Percentiles rank a stretch among this genome's conserved stretches.
These are phyloP conservation scores for Calocybe indica DNA, from an alignment of 768 basidiomycete species.

Conservation along the genomic window DNA sequence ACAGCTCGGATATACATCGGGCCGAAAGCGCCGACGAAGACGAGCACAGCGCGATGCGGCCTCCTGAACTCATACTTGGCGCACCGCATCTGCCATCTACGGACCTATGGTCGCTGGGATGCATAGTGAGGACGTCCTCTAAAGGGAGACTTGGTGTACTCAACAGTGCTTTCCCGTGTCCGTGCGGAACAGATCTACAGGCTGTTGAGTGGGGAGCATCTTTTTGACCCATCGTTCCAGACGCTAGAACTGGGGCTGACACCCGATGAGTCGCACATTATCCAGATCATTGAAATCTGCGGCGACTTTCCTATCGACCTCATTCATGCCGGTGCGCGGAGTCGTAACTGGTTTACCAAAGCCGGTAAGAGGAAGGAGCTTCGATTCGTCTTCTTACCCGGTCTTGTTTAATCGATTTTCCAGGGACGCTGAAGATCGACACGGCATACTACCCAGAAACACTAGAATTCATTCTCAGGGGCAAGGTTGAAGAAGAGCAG, in stretches of 20 bases:
- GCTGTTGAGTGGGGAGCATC: constrained; percentile 15
- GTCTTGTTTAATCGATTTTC: background rate
- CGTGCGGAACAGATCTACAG: constrained; percentile 12
- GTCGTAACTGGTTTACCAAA: constrained; percentile 15
- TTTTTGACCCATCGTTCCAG: constrained; percentile 19
- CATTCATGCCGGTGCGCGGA: constrained; percentile 9
- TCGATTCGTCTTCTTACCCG: background rate
- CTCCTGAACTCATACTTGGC: constrained; percentile 16
- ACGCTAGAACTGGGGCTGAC: constrained; percentile 17
- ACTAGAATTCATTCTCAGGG: constrained; percentile 12
- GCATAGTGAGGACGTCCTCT: constrained; percentile 11
- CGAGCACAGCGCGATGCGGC: constrained; percentile 6
- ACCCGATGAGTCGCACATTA: constrained; percentile 20
- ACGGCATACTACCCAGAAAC: constrained; percentile 18
- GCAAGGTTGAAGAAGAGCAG: constrained; percentile 10
- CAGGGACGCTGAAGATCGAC: constrained; percentile 14
- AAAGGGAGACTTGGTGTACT: background rate
- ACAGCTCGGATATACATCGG: background rate
- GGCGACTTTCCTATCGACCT: constrained; percentile 15
- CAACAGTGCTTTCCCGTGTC: background rate
- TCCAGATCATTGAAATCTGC: constrained; percentile 20
- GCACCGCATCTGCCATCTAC: constrained; percentile 8
- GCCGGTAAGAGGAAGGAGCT: constrained; percentile 10
- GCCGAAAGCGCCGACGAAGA: background rate
- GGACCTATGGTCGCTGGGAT: constrained; percentile 20